Percentiles rank a stretch among this genome's conserved stretches.
Evolutionary conservation across 164 flowering plant species (phyloP).

Genomic region (Piper longum): DNA sequence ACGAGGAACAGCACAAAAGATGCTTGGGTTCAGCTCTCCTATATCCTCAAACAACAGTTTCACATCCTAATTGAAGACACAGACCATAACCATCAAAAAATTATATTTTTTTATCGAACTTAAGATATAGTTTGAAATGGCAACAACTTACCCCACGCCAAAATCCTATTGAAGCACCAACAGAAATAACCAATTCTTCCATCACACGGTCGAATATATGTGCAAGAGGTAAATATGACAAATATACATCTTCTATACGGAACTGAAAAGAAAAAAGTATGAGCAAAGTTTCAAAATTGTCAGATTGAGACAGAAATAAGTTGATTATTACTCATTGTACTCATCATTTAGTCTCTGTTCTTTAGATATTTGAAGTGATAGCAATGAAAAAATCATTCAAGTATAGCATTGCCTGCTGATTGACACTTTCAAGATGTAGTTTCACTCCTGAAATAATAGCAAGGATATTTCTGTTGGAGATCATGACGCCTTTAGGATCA

Average conservation of each 20-base stretch:
- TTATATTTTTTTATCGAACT: conserved; percentile 1
- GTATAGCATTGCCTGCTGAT: conserved; percentile 36
- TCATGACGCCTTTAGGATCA: conserved; percentile 91
- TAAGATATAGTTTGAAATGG: neutral
- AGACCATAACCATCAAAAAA: neutral
- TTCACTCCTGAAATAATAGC: conserved; percentile 62
- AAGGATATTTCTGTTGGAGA: conserved; percentile 67
- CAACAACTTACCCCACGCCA: conserved; percentile 91
- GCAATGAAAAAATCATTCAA: neutral
- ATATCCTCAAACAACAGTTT: conserved; percentile 77
- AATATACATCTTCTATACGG: conserved; percentile 48
- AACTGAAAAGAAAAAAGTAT: conserved; percentile 27
- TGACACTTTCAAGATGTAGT: conserved; percentile 31
- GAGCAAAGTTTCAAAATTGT: neutral
- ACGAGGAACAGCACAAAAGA: conserved; percentile 12
- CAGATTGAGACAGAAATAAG: neutral
- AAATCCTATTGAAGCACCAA: conserved; percentile 90
- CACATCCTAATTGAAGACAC: conserved; percentile 50
- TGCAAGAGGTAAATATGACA: conserved; percentile 92
- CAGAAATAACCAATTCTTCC: conserved; percentile 60
- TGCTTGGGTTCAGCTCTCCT: conserved; percentile 77
- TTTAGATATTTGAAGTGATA: neutral
- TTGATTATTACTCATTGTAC: neutral
- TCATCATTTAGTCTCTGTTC: no score
- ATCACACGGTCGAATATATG: conserved; percentile 90